Evolutionary conservation across 106 monocot species (phyloP).

Genomic region (Allium sativum): DNA sequence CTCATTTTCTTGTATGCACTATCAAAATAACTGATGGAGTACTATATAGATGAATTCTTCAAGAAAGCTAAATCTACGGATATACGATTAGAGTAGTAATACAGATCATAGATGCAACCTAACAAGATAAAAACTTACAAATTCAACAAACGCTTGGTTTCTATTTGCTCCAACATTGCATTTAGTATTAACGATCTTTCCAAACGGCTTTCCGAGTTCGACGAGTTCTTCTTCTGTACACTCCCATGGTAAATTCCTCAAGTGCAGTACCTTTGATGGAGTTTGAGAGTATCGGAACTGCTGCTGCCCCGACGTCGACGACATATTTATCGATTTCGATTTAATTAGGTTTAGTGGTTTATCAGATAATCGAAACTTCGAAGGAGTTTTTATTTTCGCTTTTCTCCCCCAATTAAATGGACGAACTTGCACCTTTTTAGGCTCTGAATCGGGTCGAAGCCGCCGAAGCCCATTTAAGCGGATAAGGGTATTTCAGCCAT

Average conservation of each 20-base stretch:
- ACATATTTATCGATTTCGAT: not conserved
- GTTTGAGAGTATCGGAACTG: not conserved
- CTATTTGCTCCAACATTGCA: not conserved
- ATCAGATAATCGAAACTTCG: not conserved
- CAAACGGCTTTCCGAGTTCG: not conserved
- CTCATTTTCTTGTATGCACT: not conserved
- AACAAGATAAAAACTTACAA: not conserved
- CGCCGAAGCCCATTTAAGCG: too few species aligned
- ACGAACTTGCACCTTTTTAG: too few species aligned
- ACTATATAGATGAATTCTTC: not conserved
- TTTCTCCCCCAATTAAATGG: too few species aligned
- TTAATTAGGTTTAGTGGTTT: not conserved
- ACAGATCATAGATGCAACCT: not conserved
- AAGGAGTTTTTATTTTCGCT: not conserved
- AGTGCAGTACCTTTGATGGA: not conserved
- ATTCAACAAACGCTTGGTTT: not conserved
- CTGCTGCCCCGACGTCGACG: not conserved
- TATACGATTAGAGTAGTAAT: not conserved
- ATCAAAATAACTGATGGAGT: not conserved
- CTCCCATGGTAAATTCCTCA: constrained; percentile 1
- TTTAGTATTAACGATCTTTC: not conserved
- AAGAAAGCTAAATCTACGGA: not conserved
- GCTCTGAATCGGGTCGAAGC: too few species aligned
- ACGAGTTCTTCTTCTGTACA: not conserved
- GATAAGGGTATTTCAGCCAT: not conserved